Evolutionary conservation across 352 stramenopile species (phyloP).

Genomic region (Pythium apleroticum): DNA sequence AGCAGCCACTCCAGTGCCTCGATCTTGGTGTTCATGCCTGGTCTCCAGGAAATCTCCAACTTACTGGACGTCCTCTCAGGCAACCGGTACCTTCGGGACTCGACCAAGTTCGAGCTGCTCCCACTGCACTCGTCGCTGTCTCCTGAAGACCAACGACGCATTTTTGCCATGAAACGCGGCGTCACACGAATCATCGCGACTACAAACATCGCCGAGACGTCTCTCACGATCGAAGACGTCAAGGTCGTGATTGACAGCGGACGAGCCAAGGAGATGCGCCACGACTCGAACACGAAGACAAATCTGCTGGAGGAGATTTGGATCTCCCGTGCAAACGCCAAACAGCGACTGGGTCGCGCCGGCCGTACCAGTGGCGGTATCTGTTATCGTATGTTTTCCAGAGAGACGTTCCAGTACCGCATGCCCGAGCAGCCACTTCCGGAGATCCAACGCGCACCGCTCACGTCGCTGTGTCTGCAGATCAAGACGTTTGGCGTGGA

Average conservation of each 20-base stretch:
- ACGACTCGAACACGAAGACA: slow-evolving; percentile 79
- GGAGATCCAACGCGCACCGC: slow-evolving; percentile 95
- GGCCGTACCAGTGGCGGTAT: slow-evolving; percentile 90
- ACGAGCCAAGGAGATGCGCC: slow-evolving; percentile 91
- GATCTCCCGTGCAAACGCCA: slow-evolving; percentile 90
- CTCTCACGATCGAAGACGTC: slow-evolving; percentile 94
- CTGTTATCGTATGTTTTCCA: slow-evolving; percentile 89
- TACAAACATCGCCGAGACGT: slow-evolving; percentile 98
- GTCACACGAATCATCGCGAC: slow-evolving; percentile 93
- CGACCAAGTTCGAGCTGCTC: slow-evolving; percentile 70
- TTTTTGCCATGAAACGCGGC: slow-evolving; percentile 80
- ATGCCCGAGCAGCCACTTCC: slow-evolving; percentile 87
- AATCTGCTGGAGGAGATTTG: slow-evolving; percentile 90
- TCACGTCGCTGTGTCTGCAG: slow-evolving; percentile 96
- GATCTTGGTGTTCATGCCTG: slow-evolving; percentile 96
- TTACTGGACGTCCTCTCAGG: slow-evolving; percentile 71
- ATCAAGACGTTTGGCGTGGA: slow-evolving; percentile 89
- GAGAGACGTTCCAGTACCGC: slow-evolving; percentile 65
- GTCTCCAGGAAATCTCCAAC: slow-evolving; percentile 92
- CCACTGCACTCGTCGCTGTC: slow-evolving; percentile 94
- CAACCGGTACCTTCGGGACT: slow-evolving; percentile 50
- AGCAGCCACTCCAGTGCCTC: slow-evolving; percentile 49
- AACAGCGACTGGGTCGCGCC: slow-evolving; percentile 88
- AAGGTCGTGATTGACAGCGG: slow-evolving; percentile 96
- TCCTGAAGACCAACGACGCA: slow-evolving; percentile 90